Evolutionary conservation across 2,329 filamentous ascomycete species (phyloP), one percentile per base, ranked within the genome.

Genomic region (Trichoderma endophyticum): DNA sequence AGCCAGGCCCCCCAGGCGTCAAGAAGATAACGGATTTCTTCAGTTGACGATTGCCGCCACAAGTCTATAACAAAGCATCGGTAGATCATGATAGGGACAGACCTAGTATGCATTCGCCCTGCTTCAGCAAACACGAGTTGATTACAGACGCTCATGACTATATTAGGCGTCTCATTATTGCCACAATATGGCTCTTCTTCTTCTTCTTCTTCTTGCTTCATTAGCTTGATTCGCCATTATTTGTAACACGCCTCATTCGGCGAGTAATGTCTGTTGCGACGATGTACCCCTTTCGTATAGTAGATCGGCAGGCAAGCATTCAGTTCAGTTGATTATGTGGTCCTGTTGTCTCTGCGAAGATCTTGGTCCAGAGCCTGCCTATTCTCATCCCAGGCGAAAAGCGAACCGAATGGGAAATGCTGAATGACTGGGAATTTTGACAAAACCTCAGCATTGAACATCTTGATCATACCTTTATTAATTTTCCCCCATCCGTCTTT

Each of bases 391-490:
- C 92, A 95, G 48, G 87, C 89, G 79, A 95, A 94, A n/a, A 96
- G 83, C 6, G 90, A 92, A 30, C 93, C 93, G 75, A 96, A 95
- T 3, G 87, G 89, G 76, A 96, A 98, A 82, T 99, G 96, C 82
- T 99, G 96, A n/a, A 99, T 94, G 3, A 99, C 96, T 3, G 96
- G 96, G 79, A 98, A 98, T 81, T 99, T 99, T 51, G 93, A 93
- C 15, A 99, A 86, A 3, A 99, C 96, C 83, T 99, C 96, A 21
- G 93, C 96, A 76, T 97, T 94, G 84, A 95, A 99, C 96, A 99
- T 99, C 83, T 98, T 99, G 78, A 99, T 90, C 96, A 99, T 98
- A 66, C 96, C 96, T 91, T 95, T 95, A 82, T 99, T 98, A 78
- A 99, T 97, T 85, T 99, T 99, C 43, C 93, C 96, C 96, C 96